Percentiles rank a stretch among this genome's conserved stretches.
These are phyloP conservation scores for Albatrellus sp. DNA, from an alignment of 1,284 basidiomycete genomes.

Conservation along the genomic window DNA sequence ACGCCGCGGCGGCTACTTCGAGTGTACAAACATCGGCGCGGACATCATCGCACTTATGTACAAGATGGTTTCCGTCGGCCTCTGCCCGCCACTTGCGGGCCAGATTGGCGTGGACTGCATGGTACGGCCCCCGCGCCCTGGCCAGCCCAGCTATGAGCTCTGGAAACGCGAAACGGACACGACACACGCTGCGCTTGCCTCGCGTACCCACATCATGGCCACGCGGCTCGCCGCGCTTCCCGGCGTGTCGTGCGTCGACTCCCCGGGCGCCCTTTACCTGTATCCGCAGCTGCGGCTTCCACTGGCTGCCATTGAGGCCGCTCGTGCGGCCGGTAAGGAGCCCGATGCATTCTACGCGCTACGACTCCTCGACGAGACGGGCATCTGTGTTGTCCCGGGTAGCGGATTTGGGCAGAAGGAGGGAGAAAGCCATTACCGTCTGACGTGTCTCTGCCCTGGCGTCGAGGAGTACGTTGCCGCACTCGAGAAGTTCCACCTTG, in stretches of 20 bases:
- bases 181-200: conserved; percentile 65
- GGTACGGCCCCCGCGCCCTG: conserved; percentile 73
- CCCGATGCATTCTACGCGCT: conserved; percentile 86
- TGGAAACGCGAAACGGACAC: conserved; percentile 75
- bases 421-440: conserved; percentile 77
- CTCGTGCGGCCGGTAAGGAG: conserved; percentile 57
- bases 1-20: conserved; percentile 88
- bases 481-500: conserved; percentile 74
- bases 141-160: conserved; percentile 61
- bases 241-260: conserved; percentile 78
- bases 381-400: conserved; percentile 88
- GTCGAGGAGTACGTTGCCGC: conserved; percentile 84
- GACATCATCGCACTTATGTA: conserved; percentile 80
- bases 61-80: conserved; percentile 85
- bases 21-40: conserved; percentile 68
- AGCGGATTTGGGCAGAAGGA: conserved; percentile 87
- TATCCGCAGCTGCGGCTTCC: conserved; percentile 72
- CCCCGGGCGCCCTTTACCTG: conserved; percentile 83
- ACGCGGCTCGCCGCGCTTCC: conserved; percentile 65
- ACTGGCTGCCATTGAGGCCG: conserved; percentile 59
- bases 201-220: conserved; percentile 65
- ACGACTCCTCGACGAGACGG: conserved; percentile 74
- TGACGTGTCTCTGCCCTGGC: conserved; percentile 82
- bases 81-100: conserved; percentile 83
- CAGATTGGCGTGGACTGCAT: conserved; percentile 89